These are phyloP conservation scores for Globisporangium irregulare DNA, from an alignment of 352 stramenopile species.

Conservation along the genomic window DNA sequence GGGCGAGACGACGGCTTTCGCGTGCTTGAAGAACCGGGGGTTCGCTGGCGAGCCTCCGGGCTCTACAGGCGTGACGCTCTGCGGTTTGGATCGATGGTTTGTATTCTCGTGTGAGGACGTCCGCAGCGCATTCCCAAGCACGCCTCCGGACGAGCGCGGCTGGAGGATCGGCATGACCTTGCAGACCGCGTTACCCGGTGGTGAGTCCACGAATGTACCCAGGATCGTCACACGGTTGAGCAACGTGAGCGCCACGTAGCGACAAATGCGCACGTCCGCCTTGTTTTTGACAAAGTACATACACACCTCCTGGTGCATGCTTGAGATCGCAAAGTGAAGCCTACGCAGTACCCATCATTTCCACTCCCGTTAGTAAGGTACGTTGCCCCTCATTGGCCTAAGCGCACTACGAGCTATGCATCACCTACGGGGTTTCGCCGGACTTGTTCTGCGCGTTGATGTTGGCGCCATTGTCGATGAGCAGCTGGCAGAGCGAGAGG, in stretches of 20 bases:
- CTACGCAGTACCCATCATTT: too few relatives aligned
- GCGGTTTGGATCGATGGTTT: neutral
- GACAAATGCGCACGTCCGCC: conserved; percentile 59
- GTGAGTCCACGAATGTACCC: conserved; percentile 63
- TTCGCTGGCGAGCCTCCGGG: neutral
- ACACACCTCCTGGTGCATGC: conserved; percentile 68
- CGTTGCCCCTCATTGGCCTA: too few relatives aligned
- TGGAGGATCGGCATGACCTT: conserved; percentile 64
- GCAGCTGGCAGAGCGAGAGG: conserved; percentile 53
- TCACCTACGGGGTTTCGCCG: conserved; percentile 66
- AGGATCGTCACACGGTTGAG: conserved; percentile 49
- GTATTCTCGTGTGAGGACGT: neutral
- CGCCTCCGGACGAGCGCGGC: conserved; percentile 25
- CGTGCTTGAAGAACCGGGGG: neutral
- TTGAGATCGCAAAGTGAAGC: conserved; percentile 80
- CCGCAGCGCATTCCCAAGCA: conserved; percentile 14
- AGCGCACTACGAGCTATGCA: neutral
- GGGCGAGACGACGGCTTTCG: conserved; percentile 10
- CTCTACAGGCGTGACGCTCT: neutral
- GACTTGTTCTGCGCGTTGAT: conserved; percentile 80
- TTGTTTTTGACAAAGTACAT: conserved; percentile 52
- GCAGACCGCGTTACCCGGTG: conserved; percentile 39
- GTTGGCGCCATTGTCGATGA: conserved; percentile 62
- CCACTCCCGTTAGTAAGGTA: too few relatives aligned
- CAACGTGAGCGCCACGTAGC: conserved; percentile 54